Percentiles rank a stretch among this genome's conserved stretches.
Evolutionary conservation across 2,329 filamentous ascomycete species (phyloP).

Genomic region (Truncatella angustata): DNA sequence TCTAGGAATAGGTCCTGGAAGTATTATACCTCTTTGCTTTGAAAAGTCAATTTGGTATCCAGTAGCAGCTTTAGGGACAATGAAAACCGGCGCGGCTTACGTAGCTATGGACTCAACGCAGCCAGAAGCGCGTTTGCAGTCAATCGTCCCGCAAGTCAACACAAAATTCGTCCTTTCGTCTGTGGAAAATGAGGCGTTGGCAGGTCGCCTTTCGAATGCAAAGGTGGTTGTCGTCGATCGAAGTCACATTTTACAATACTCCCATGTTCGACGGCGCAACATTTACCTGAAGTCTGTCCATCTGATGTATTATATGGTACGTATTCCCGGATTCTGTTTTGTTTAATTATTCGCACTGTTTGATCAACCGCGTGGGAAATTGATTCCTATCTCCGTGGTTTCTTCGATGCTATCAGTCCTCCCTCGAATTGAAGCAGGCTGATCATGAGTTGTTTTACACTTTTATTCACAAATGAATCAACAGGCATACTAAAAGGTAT

Average conservation of each 20-base stretch:
- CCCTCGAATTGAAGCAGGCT: neutral
- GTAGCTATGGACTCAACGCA: slow-evolving; percentile 1
- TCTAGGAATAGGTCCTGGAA: slow-evolving; percentile 24
- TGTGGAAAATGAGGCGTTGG: neutral
- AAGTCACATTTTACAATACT: neutral
- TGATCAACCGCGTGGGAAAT: neutral
- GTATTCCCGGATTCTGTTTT: neutral
- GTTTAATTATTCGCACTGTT: neutral
- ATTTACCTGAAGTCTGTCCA: neutral
- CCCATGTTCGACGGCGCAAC: neutral
- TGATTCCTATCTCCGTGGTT: neutral
- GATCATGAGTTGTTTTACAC: neutral
- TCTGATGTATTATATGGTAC: neutral
- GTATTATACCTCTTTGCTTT: slow-evolving; percentile 39
- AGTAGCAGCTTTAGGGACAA: neutral
- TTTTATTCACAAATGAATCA: neutral
- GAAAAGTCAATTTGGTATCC: slow-evolving; percentile 1
- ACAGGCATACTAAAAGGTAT: neutral
- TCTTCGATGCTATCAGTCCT: neutral
- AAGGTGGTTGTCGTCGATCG: neutral
- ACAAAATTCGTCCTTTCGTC: neutral
- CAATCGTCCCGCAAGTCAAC: neutral
- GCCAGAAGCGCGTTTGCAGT: neutral
- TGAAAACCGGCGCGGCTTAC: neutral
- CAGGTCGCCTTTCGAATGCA: neutral